Evolutionary conservation across 164 flowering plant species (phyloP).

Genomic region (Protea cynaroides): DNA sequence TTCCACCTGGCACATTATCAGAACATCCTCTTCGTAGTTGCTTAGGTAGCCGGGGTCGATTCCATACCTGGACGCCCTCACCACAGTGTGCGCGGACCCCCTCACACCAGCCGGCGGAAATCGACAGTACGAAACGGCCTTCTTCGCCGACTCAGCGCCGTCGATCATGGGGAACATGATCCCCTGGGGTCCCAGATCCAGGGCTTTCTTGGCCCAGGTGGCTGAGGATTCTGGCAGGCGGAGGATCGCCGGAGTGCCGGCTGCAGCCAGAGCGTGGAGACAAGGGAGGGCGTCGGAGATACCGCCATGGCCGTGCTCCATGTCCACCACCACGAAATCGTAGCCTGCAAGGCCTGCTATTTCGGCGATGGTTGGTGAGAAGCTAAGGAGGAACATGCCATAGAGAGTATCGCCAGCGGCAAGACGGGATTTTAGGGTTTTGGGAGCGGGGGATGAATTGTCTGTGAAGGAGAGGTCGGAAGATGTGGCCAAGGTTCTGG

Average conservation of each 20-base stretch:
- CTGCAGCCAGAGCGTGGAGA: slow-evolving; percentile 66
- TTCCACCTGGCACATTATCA: slow-evolving; percentile 92
- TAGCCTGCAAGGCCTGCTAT: slow-evolving; percentile 83
- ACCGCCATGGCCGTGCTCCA: slow-evolving; percentile 93
- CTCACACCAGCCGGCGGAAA: slow-evolving; percentile 84
- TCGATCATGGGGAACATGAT: slow-evolving; percentile 96
- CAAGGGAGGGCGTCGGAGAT: slow-evolving; percentile 62
- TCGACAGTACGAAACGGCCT: slow-evolving; percentile 73
- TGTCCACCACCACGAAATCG: slow-evolving; percentile 83
- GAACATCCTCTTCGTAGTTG: slow-evolving; percentile 57
- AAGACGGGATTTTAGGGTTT: slow-evolving; percentile 69
- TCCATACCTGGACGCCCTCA: slow-evolving; percentile 76
- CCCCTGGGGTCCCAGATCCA: slow-evolving; percentile 90
- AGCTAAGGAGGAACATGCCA: slow-evolving; percentile 77
- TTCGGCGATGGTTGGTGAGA: slow-evolving; percentile 86
- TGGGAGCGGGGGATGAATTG: slow-evolving; percentile 2
- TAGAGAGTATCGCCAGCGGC: slow-evolving; percentile 67
- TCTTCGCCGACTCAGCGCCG: slow-evolving; percentile 37
- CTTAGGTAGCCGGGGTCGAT: slow-evolving; percentile 65
- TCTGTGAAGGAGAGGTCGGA: slow-evolving; percentile 21
- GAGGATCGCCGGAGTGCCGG: slow-evolving; percentile 60
- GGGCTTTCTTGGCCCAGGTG: slow-evolving; percentile 85
- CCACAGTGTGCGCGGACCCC: slow-evolving; percentile 80
- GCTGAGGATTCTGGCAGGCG: slow-evolving; percentile 66
- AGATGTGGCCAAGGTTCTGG: slow-evolving; percentile 11